Evolutionary conservation across 768 basidiomycete species (phyloP).

Genomic region (Podaxis pistillaris): DNA sequence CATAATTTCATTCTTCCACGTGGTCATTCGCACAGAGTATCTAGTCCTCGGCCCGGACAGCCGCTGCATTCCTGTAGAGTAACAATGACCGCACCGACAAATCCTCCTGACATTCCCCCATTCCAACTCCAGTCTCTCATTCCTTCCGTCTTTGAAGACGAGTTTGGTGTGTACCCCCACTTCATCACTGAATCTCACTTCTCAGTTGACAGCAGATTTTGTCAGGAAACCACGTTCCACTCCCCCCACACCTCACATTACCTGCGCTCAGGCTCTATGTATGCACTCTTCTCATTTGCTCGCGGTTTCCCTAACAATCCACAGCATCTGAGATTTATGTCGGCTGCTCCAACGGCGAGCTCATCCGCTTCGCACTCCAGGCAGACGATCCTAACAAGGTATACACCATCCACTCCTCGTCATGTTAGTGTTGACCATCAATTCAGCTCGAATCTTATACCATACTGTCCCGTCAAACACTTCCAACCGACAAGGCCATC

Average conservation of each 20-base stretch:
- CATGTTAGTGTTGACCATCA: not conserved
- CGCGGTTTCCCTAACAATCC: not conserved
- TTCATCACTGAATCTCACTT: not conserved
- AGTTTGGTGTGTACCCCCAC: not conserved
- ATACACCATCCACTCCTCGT: conserved; percentile 16
- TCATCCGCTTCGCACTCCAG: conserved; percentile 77
- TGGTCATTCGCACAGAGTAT: not conserved
- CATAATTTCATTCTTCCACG: not conserved
- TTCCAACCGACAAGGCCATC: conserved; percentile 69
- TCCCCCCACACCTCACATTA: conserved; percentile 24
- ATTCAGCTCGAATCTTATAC: conserved; percentile 60
- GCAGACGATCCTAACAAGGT: conserved; percentile 52
- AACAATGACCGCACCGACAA: conserved; percentile 12
- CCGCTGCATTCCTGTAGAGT: not conserved
- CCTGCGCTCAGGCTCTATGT: conserved; percentile 64
- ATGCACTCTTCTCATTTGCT: conserved; percentile 14
- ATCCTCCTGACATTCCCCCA: conserved; percentile 42
- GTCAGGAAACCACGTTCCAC: not conserved
- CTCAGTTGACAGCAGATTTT: conserved; percentile 8
- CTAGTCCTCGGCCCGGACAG: not conserved
- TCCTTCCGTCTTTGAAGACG: conserved; percentile 9
- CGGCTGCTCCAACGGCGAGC: conserved; percentile 81
- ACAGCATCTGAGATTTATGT: conserved; percentile 83
- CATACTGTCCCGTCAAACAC: conserved; percentile 63
- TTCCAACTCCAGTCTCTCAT: conserved; percentile 55